Conservation (phyloP, 1,284 basidiomycete species). For the Malassezia arunalokei region DNA sequence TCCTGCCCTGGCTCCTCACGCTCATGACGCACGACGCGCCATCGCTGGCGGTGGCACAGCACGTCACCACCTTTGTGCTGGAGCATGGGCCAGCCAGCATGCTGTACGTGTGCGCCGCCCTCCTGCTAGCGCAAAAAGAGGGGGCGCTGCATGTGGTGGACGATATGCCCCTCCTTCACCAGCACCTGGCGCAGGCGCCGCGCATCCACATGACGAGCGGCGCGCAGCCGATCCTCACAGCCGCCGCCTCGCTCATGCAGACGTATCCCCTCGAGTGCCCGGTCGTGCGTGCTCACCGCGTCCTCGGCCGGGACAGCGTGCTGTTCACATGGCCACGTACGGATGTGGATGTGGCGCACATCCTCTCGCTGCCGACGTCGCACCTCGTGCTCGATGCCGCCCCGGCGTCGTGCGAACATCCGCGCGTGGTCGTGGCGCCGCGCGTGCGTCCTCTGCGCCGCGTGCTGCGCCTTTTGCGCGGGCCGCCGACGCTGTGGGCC, state of each 20-base stretch:
- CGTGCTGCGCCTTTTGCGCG: not conserved
- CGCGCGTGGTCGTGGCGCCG: not conserved
- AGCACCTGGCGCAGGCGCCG: slow-evolving; percentile 13
- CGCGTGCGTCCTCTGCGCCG: not conserved
- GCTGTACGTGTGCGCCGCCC: slow-evolving; percentile 70
- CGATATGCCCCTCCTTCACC: slow-evolving; percentile 29
- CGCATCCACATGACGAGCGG: not conserved
- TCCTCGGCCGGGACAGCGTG: slow-evolving; percentile 25
- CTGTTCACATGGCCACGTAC: slow-evolving; percentile 21
- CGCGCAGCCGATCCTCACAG: slow-evolving; percentile 2
- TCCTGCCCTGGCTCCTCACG: slow-evolving; percentile 76
- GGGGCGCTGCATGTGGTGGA: not conserved
- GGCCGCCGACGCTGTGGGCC: not conserved
- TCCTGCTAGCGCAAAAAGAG: slow-evolving; percentile 49
- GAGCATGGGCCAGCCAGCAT: slow-evolving; percentile 65
- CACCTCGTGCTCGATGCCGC: slow-evolving; percentile 3
- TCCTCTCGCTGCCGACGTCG: not conserved
- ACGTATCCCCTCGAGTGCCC: slow-evolving; percentile 10
- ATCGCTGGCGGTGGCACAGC: slow-evolving; percentile 56
- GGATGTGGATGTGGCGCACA: not conserved
- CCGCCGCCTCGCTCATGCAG: slow-evolving; percentile 12
- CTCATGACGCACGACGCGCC: slow-evolving; percentile 79
- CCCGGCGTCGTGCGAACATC: slow-evolving; percentile 1
- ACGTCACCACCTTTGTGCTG: slow-evolving; percentile 75
- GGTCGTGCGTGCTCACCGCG: slow-evolving; percentile 8